Conservation (phyloP, 352 stramenopile genomes). For the Phytophthora pinifolia region DNA sequence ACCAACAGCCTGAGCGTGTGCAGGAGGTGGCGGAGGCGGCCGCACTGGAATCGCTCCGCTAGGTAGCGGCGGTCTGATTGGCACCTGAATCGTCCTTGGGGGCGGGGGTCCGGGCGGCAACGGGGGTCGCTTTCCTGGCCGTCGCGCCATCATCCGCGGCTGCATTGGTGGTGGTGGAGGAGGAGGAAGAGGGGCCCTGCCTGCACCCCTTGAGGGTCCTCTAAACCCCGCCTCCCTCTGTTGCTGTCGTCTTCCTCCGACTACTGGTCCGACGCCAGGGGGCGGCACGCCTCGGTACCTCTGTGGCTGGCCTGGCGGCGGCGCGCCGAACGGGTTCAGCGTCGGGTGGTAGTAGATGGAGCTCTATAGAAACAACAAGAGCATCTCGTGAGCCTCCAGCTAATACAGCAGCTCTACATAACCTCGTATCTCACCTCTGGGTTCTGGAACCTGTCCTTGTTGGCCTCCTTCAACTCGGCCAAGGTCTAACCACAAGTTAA, state of each 20-base stretch:
- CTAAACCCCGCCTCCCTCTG: conserved; percentile 5
- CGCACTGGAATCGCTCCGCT: conserved; percentile 33
- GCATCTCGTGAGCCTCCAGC: not conserved
- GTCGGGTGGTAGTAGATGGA: conserved; percentile 85
- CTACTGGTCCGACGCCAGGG: not conserved
- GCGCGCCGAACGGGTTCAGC: conserved; percentile 73
- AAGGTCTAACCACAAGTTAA: conserved; percentile 40
- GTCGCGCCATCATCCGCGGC: conserved; percentile 18
- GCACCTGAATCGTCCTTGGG: conserved; percentile 62
- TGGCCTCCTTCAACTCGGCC: conserved; percentile 48
- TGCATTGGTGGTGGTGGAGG: conserved; percentile 9
- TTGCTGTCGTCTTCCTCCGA: conserved; percentile 10
- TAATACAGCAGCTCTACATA: not conserved
- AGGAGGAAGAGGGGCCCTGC: not conserved
- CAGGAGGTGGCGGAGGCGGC: conserved; percentile 42
- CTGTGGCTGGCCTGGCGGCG: conserved; percentile 62
- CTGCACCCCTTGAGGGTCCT: not conserved
- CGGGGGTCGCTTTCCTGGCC: conserved; percentile 65
- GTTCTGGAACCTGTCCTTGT: conserved; percentile 69
- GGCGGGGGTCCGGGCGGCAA: conserved; percentile 55
- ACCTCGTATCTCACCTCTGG: conserved; percentile 45
- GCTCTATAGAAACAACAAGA: conserved; percentile 37
- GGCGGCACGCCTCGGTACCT: conserved; percentile 49
- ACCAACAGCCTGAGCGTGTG: conserved; percentile 9
- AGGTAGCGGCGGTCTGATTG: conserved; percentile 54